phyloP scores from a whole-genome alignment of 257 asterid genomes.

The Agastache rugosa region DNA sequence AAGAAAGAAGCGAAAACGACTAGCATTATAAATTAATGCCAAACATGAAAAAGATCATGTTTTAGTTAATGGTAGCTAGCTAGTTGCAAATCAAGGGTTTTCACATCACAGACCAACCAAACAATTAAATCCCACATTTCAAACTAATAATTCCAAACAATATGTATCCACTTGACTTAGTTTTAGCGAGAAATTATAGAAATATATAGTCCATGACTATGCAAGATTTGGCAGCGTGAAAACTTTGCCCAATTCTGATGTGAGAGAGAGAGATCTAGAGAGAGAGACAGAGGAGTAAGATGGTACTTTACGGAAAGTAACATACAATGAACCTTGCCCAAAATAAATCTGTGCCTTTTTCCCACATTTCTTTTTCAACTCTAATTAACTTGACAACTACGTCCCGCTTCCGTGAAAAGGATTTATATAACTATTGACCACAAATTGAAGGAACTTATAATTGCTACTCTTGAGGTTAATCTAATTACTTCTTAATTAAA shows the following conservation, averaged over 20 bases:
- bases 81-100: slow-evolving; percentile 33
- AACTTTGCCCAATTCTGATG: slow-evolving; percentile 17
- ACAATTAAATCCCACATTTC: slow-evolving; percentile 1
- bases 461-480: not conserved
- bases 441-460: slow-evolving; percentile 1
- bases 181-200: not conserved
- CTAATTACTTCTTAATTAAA: too few relatives aligned
- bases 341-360: slow-evolving; percentile 28
- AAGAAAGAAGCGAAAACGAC: slow-evolving; percentile 32
- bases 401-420: not conserved
- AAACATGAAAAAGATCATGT: slow-evolving; percentile 17
- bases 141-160: slow-evolving; percentile 14
- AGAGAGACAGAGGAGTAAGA: slow-evolving; percentile 35
- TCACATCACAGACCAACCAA: slow-evolving; percentile 34
- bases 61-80: slow-evolving; percentile 3
- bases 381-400: slow-evolving; percentile 25
- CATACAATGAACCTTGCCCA: slow-evolving; percentile 68
- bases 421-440: slow-evolving; percentile 6
- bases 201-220: slow-evolving; percentile 12
- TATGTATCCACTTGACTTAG: slow-evolving; percentile 19
- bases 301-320: slow-evolving; percentile 73
- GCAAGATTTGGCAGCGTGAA: slow-evolving; percentile 27
- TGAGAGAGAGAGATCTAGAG: slow-evolving; percentile 36
- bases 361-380: slow-evolving; percentile 5
- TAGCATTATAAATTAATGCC: slow-evolving; percentile 12